Conservation (phyloP, 2,329 filamentous ascomycete species). For the Bipolaris gigantea region DNA sequence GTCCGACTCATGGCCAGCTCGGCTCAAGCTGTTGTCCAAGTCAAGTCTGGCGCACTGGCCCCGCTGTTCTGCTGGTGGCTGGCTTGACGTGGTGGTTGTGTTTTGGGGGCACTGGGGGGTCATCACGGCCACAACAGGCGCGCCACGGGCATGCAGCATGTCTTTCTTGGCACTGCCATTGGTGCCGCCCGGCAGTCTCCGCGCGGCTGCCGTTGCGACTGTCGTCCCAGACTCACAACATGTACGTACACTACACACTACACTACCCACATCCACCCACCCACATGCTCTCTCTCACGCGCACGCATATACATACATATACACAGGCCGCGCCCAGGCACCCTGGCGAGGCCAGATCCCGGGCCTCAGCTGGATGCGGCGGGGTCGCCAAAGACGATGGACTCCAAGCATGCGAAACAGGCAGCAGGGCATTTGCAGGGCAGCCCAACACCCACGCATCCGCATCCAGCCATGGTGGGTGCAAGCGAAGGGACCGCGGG, state of each 20-base stretch:
- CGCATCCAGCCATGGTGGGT: background rate
- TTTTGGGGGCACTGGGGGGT: background rate
- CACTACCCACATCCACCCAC: background rate
- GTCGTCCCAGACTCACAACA: background rate
- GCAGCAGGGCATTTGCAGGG: background rate
- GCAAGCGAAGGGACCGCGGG: conserved; percentile 4
- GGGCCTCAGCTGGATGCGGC: conserved; percentile 1
- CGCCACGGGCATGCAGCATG: background rate
- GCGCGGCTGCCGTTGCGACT: background rate
- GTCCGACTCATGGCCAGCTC: conserved; percentile 1
- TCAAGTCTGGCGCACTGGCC: background rate
- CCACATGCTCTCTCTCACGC: background rate
- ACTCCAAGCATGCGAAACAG: background rate
- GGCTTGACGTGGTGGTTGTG: background rate
- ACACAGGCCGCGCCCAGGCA: background rate
- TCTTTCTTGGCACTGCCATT: conserved; percentile 8
- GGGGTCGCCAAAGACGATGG: conserved; percentile 4
- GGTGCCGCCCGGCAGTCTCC: conserved; percentile 1
- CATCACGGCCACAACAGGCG: background rate
- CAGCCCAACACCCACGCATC: conserved; percentile 11
- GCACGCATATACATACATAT: background rate
- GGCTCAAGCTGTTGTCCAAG: background rate
- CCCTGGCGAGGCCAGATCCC: conserved; percentile 1
- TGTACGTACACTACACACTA: background rate
- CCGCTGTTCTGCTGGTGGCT: conserved; percentile 1